Evolutionary conservation across 2,329 filamentous ascomycete genomes (phyloP), one percentile per base, ranked within the genome.

Genomic region (Keithomyces neogunnii): DNA sequence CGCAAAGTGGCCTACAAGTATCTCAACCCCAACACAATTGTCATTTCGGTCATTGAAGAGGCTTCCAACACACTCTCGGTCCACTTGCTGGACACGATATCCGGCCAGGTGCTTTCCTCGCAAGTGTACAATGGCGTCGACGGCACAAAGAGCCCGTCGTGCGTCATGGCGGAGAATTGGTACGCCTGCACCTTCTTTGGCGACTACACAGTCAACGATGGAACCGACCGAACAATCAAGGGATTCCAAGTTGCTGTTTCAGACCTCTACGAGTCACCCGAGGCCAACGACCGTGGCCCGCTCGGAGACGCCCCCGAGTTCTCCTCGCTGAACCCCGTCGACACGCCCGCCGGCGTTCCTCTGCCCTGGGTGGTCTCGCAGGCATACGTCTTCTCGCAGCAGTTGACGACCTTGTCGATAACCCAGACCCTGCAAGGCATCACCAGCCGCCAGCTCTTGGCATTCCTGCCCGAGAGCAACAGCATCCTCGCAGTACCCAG

Each of bases 1-100:
- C 82, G 93, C 43, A 85, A 84, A n/a, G 93, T 99, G 46, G 80
- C 92, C 56, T 99, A 99, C 81, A 99, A 99, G 71, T 97, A 97
- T 65, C 73, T 99, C 40, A 96, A 95, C 70, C 83, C 88, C 0
- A 96, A 95, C 68, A 79, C 89, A 5, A 75, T 90, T 2, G 77
- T 97, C 1, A 75, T 96, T 45, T 88, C 87, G 1, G 77, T 88
- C 1, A 71, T 84, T 2, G 77, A 85, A 35, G 77, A 85, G 28
- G 71, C 73, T 9, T 62, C 75, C 3, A 76, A 73, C 3, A 77
- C 76, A 1, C 81, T 89, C 6, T 84, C 82, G 0, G 76, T 95
- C 56, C 90, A 92, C 62, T 75, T 97, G 9, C 67, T 99, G 11
- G 91, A 99, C 63, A 88, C 88, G 2, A 78, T 95, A 5, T 95